phyloP scores from a whole-genome alignment of 805 yeast species.

The Groenewaldozyma tartarivorans region DNA sequence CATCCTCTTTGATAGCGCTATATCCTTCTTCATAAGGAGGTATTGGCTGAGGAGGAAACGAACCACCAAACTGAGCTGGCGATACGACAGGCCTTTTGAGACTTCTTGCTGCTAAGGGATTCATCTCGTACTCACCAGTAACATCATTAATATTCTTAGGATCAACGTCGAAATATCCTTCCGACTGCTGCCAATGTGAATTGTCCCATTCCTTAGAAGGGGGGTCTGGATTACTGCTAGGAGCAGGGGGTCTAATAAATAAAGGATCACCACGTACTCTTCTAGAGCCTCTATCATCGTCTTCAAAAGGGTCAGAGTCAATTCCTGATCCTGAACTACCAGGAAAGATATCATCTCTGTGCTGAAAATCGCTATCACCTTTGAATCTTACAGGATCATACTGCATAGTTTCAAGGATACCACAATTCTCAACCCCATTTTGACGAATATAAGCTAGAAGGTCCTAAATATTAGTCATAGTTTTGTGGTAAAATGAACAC shows the following conservation, averaged over 20 bases:
- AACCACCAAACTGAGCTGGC: too few relatives aligned
- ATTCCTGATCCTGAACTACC: slow-evolving; percentile 5
- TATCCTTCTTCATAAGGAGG: neutral
- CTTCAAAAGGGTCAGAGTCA: slow-evolving; percentile 5
- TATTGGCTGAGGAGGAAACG: neutral
- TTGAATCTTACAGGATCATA: slow-evolving; percentile 13
- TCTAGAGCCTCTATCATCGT: neutral
- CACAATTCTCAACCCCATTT: slow-evolving; percentile 6
- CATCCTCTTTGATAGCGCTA: neutral
- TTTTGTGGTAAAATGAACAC: too few relatives aligned
- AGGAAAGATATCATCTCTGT: slow-evolving; percentile 14
- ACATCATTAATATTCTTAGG: neutral
- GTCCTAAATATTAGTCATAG: neutral
- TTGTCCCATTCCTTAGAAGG: neutral
- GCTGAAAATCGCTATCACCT: slow-evolving; percentile 14
- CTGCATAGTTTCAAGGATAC: neutral
- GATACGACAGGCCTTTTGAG: too few relatives aligned
- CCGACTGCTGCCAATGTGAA: neutral
- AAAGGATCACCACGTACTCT: neutral
- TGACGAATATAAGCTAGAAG: slow-evolving; percentile 4
- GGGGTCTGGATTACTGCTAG: neutral
- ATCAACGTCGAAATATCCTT: neutral
- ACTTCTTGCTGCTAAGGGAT: neutral
- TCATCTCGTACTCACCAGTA: neutral
- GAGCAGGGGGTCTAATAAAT: neutral